Conservation (phyloP, 805 yeast species). For the Maudiozyma barnettii region DNA sequence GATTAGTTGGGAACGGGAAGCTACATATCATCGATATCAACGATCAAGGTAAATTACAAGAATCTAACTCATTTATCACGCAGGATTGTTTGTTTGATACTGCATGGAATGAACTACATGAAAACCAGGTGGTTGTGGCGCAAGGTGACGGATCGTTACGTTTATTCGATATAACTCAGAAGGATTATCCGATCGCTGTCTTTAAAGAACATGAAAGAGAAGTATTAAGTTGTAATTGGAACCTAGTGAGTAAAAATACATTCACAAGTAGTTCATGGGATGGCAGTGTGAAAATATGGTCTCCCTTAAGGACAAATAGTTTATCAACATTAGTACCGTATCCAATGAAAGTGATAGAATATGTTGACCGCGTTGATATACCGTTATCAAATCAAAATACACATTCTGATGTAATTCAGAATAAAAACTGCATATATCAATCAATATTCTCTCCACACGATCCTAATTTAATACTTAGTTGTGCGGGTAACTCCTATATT, state of each 20-base stretch:
- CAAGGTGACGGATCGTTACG: conserved; percentile 88
- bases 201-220: conserved; percentile 72
- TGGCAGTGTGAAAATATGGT: conserved; percentile 75
- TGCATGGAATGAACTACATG: conserved; percentile 87
- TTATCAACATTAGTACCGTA: conserved; percentile 43
- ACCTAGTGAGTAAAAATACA: conserved; percentile 51
- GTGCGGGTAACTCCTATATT: conserved; percentile 66
- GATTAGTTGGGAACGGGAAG: conserved; percentile 89
- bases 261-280: conserved; percentile 89
- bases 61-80: conserved; percentile 62
- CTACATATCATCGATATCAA: conserved; percentile 60
- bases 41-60: conserved; percentile 50
- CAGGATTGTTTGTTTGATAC: conserved; percentile 88
- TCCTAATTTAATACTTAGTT: conserved; percentile 52
- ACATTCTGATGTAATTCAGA: conserved; percentile 25
- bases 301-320: conserved; percentile 49
- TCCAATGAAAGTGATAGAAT: conserved; percentile 22
- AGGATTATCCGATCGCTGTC: conserved; percentile 61
- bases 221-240: conserved; percentile 69
- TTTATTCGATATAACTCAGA: conserved; percentile 63
- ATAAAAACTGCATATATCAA: conserved; percentile 61
- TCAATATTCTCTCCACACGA: conserved; percentile 81
- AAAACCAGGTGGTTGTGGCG: conserved; percentile 72
- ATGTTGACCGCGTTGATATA: conserved; percentile 7
- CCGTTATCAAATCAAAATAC: conserved; percentile 28